Base-by-base conservation (phyloP, 768 basidiomycete species). In the Suillus hirtellus region DNA sequence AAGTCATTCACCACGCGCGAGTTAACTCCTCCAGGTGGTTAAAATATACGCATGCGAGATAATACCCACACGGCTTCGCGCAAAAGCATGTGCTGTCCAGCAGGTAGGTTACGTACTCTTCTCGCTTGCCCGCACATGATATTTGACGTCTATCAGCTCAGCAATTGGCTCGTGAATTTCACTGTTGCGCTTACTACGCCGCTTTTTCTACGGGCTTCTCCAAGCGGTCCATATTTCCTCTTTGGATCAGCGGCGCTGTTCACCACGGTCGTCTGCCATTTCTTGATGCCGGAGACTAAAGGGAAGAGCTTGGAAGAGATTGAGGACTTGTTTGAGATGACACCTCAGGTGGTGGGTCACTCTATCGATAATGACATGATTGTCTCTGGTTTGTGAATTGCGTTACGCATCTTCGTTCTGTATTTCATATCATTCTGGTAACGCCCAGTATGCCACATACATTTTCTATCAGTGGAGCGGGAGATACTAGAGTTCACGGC, bases 201-300 rank as follows among this genome's bases (percentile, higher is more conserved):
- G 19, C 69, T 81, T 40, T 84, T 83, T 73, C 77, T 84, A 55
- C 70, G 73, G 3, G 69, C 73, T 52, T 81, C 79, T 8, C 74
- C 77, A 8, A 83, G 77, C 1, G 82, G 80, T 1, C 80, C 80
- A 1, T 83, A 82, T 66, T 83, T 83, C 70, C 68, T 82, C 52
- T 83, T 82, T 60, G 78, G 79, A 34, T 66, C 66, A n/a, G 77
- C 73, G 53, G 68, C 76, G 19, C 72, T 76, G 47, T 63, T 81
- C 49, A 75, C 76, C 31, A 76, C 76, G 15, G 8, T 79, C 27
- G 74, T 79, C 19, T 83, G 79, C 63, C 59, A 74, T 24, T 70
- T 77, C 1, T 79, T 75, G 61, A 75, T 76, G 65, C 81, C 81
- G 19, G 83, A 83, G 64, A 82, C 81, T 5, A 77, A 76, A 54